Conservation (phyloP, 169 alveolate species). For the Babesia gibsoni region DNA sequence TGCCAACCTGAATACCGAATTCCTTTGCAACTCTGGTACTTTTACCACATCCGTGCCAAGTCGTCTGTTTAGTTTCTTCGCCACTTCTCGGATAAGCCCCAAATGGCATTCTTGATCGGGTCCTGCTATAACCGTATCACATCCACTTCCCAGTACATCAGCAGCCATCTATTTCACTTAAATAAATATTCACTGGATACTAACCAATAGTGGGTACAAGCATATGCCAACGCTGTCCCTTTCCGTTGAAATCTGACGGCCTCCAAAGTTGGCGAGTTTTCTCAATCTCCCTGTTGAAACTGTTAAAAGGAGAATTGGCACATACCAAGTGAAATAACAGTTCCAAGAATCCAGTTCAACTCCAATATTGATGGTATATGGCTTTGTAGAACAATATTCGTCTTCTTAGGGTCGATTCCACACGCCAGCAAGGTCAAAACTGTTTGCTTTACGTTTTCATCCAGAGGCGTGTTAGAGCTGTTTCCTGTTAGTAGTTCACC, state of each 20-base stretch:
- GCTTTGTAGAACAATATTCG: slow-evolving; percentile 44
- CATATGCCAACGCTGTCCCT: slow-evolving; percentile 18
- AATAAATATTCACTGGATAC: background rate
- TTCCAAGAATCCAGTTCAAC: slow-evolving; percentile 48
- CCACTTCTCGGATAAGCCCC: slow-evolving; percentile 32
- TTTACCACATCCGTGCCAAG: slow-evolving; percentile 2
- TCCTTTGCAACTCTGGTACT: slow-evolving; percentile 6
- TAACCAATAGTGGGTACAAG: slow-evolving; percentile 48
- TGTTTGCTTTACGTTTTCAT: slow-evolving; percentile 2
- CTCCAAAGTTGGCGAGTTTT: slow-evolving; percentile 41
- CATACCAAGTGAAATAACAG: slow-evolving; percentile 32
- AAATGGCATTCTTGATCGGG: slow-evolving; percentile 47
- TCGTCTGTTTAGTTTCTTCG: slow-evolving; percentile 38
- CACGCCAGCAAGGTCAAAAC: slow-evolving; percentile 55
- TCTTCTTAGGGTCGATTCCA: slow-evolving; percentile 45
- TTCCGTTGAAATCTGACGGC: slow-evolving; percentile 4
- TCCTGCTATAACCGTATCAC: slow-evolving; percentile 49
- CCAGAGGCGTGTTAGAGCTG: background rate
- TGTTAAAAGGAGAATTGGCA: background rate
- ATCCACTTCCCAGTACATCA: slow-evolving; percentile 41
- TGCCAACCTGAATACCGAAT: slow-evolving; percentile 31
- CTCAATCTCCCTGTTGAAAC: slow-evolving; percentile 30
- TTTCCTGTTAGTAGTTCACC: background rate
- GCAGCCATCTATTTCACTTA: slow-evolving; percentile 49
- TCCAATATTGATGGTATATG: slow-evolving; percentile 52